Evolutionary conservation across 2,329 filamentous ascomycete genomes (phyloP), one percentile per base, ranked within the genome.

Genomic region (Sclerotinia subarctica): DNA sequence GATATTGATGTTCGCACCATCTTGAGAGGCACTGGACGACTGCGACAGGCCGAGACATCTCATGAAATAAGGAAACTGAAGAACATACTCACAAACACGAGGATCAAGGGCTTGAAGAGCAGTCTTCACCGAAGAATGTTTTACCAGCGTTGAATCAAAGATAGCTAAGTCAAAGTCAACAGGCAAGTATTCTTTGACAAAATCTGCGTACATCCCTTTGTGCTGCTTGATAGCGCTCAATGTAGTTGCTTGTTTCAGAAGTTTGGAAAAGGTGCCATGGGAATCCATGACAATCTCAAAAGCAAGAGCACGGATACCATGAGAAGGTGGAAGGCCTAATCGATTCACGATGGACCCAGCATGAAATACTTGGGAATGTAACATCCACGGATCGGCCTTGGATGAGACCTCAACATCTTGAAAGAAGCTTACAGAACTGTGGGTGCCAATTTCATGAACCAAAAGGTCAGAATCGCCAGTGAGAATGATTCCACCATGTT

Each of bases 391-490:
- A 59, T 68, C 32, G 69, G 68, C 32, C 42, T 69, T 6, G 19
- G 32, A 24, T 8, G 47, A 35, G 10, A 66, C 24, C 67, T 77
- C 72, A 1, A 94, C 77, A 59, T 92, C 89, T 67, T 84, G 82
- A 42, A 96, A 84, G 68, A 94, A 89, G 0, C 88, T 81, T 0
- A 96, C 87, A 0, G 82, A 81, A 0, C 90, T 90, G 1, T 83
- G 71, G 0, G 76, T 60, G 0, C 88, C 89, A 11, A 94, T 82
- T 68, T 92, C 84, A 76, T 94, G 89, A 0, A 94, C 83, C 0
- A 96, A 81, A 11, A 97, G 82, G 75, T 98, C 94, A 0, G 93
- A 96, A 74, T 98, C 94, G n/a, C 88, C 89, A 0, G 93, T 96
- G 8, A 97, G 79, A 19, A 93, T 84, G 1, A 82, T 80, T 0